A percentile compares a stretch with the other conserved stretches of the same genome.
Evolutionary conservation across 2,329 filamentous ascomycete species (phyloP).

Genomic region (Dendryphion nanum): DNA sequence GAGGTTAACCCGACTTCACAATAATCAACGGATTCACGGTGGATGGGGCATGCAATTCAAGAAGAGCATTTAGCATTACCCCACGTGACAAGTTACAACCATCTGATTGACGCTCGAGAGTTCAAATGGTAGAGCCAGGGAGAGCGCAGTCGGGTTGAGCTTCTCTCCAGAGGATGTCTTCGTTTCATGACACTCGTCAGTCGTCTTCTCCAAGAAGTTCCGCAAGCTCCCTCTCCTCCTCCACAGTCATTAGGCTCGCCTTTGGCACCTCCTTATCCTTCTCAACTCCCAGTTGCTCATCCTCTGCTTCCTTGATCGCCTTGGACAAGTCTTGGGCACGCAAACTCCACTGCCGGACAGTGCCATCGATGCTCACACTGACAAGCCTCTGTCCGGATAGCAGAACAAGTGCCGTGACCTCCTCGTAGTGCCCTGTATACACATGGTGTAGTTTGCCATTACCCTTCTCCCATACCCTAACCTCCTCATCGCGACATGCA

Average conservation of each 20-base stretch:
- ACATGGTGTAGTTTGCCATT: conserved; percentile 72
- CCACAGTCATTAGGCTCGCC: conserved; percentile 39
- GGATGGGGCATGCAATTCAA: too few relatives aligned
- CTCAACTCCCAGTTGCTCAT: conserved; percentile 48
- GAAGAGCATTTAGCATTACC: too few relatives aligned
- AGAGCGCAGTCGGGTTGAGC: too few relatives aligned
- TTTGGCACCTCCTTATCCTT: conserved; percentile 25
- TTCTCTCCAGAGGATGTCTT: too few relatives aligned
- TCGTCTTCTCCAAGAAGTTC: conserved; percentile 83
- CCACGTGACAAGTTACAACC: too few relatives aligned
- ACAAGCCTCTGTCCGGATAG: conserved; percentile 59
- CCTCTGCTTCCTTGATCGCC: conserved; percentile 51
- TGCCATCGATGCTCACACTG: conserved; percentile 88
- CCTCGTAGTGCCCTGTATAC: conserved; percentile 85
- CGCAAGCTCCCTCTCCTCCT: conserved; percentile 90
- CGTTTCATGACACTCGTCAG: too few relatives aligned
- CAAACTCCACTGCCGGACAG: conserved; percentile 80
- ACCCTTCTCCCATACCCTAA: conserved; percentile 80
- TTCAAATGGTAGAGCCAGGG: too few relatives aligned
- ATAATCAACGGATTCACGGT: too few relatives aligned
- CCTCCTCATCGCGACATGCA: conserved; percentile 84
- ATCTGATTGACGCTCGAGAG: too few relatives aligned
- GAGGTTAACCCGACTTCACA: too few relatives aligned
- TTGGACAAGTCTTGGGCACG: conserved; percentile 59
- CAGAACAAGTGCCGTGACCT: conserved; percentile 78